Evolutionary conservation across 2,329 filamentous ascomycete species (phyloP).

Genomic region (Magnaporthales sp.): DNA sequence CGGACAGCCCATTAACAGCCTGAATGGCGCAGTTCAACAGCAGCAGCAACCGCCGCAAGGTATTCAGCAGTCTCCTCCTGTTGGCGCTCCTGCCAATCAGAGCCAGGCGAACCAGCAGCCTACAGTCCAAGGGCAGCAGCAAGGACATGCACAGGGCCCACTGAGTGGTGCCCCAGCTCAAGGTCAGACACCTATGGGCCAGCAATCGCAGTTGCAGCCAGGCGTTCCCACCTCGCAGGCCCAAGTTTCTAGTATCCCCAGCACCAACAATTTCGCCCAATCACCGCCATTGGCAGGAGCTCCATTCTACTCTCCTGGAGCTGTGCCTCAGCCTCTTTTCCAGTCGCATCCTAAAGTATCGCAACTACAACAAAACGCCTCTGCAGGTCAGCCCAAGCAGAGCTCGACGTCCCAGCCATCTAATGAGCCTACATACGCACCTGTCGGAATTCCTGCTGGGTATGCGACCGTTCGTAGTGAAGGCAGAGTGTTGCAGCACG

Average conservation of each 20-base stretch:
- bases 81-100: background rate
- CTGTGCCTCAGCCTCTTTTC: conserved; percentile 5
- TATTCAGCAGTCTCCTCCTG: background rate
- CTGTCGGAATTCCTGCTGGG: conserved; percentile 27
- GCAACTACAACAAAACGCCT: conserved; percentile 1
- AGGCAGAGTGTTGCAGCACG: conserved; percentile 16
- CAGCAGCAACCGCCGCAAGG: conserved; percentile 6
- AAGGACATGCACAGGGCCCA: background rate
- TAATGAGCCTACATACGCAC: conserved; percentile 25
- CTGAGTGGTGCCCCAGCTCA: background rate
- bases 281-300: background rate
- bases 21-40: conserved; percentile 7
- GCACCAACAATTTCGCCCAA: background rate
- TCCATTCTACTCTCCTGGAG: conserved; percentile 4
- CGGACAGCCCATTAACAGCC: conserved; percentile 3
- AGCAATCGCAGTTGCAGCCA: conserved; percentile 1
- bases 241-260: background rate
- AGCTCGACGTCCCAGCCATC: background rate
- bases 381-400: conserved; percentile 1
- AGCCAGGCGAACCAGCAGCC: background rate
- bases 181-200: background rate
- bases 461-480: conserved; percentile 29
- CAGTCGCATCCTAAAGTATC: background rate
- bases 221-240: background rate
- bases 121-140: conserved; percentile 7